Evolutionary conservation across 2,329 filamentous ascomycete genomes (phyloP).

Genomic region (Pyricularia sp.): DNA sequence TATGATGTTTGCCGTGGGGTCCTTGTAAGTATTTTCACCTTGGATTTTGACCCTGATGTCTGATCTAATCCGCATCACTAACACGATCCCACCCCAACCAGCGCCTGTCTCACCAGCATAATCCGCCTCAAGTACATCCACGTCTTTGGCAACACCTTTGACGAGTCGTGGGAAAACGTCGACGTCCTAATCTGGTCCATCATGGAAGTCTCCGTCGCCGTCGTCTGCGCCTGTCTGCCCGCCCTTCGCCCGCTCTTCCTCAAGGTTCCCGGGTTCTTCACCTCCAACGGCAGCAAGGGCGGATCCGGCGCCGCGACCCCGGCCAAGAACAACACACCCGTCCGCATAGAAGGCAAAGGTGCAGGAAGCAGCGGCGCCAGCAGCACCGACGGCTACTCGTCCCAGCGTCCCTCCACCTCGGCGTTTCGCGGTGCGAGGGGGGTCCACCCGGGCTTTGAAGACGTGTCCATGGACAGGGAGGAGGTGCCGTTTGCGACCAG

Average conservation of each 20-base stretch:
- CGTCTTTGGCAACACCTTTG: slow-evolving; percentile 4
- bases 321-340: background rate
- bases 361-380: background rate
- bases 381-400: background rate
- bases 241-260: slow-evolving; percentile 26
- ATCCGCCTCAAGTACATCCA: slow-evolving; percentile 11
- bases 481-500: background rate
- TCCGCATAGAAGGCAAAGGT: background rate
- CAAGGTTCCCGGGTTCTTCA: background rate
- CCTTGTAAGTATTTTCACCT: slow-evolving; percentile 15
- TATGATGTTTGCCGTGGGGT: slow-evolving; percentile 35
- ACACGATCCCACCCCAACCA: background rate
- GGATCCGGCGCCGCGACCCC: background rate
- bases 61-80: background rate
- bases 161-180: slow-evolving; percentile 15
- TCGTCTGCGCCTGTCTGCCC: slow-evolving; percentile 31
- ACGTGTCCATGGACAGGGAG: background rate
- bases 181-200: slow-evolving; percentile 22
- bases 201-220: slow-evolving; percentile 23
- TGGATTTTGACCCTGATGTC: too few species aligned
- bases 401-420: background rate
- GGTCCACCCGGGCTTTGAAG: background rate
- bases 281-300: background rate
- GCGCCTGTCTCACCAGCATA: slow-evolving; percentile 18
- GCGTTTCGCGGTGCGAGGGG: background rate